Conservation (phyloP, 2,329 filamentous ascomycete species). For the Venturia asperata region DNA sequence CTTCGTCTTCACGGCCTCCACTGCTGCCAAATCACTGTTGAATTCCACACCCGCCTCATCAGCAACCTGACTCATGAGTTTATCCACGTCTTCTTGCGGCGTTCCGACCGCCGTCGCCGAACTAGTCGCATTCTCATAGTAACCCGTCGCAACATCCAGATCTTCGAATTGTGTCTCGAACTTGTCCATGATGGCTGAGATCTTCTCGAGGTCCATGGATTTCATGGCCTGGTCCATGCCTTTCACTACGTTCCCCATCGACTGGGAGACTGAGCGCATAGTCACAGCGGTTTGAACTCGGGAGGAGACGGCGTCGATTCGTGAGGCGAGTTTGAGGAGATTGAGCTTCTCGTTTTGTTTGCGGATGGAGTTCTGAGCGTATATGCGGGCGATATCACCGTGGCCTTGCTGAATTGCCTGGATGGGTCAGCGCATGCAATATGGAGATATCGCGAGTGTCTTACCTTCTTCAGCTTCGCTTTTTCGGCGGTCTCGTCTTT, state of each 20-base stretch:
- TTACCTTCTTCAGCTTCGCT: conserved; percentile 54
- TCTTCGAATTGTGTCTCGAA: conserved; percentile 53
- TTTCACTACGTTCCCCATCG: conserved; percentile 55
- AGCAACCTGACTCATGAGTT: conserved; percentile 75
- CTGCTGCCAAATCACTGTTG: conserved; percentile 63
- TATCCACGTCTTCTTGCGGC: conserved; percentile 78
- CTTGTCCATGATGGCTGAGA: conserved; percentile 59
- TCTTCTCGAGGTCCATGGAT: conserved; percentile 57
- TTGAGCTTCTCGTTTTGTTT: conserved; percentile 58
- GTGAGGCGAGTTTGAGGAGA: conserved; percentile 48
- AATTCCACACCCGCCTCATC: conserved; percentile 84
- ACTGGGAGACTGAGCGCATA: conserved; percentile 54
- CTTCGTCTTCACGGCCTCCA: conserved; percentile 46
- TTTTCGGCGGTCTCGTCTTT: conserved; percentile 57
- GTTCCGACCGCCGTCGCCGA: conserved; percentile 68
- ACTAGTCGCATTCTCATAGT: conserved; percentile 80
- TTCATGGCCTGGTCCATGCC: conserved; percentile 58
- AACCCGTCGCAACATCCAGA: conserved; percentile 49
- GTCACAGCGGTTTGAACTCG: conserved; percentile 58
- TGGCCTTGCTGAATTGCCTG: conserved; percentile 55
- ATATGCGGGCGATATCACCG: conserved; percentile 55
- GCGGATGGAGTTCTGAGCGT: conserved; percentile 56
- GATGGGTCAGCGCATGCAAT: neutral
- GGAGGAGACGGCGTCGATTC: conserved; percentile 54
- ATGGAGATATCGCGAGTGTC: neutral